Evolutionary conservation across 257 asterid genomes (phyloP).

Genomic region (Primulina huaijiensis): DNA sequence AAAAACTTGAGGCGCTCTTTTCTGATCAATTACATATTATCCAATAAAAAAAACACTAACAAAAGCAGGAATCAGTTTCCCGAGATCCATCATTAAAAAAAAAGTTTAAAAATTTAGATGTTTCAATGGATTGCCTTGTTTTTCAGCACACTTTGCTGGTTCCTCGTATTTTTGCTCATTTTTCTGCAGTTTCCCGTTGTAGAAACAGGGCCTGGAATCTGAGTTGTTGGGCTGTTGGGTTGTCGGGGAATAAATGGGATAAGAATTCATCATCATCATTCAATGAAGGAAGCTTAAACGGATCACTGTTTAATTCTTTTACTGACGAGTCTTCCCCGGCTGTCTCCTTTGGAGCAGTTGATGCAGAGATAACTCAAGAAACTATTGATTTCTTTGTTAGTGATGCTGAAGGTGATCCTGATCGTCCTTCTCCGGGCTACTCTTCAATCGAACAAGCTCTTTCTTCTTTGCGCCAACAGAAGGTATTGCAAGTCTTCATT

Average conservation of each 20-base stretch:
- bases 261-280: conserved; percentile 7
- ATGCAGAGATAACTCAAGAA: conserved; percentile 70
- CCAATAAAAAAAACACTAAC: neutral
- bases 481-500: conserved; percentile 34
- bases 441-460: conserved; percentile 70
- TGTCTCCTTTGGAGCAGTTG: conserved; percentile 33
- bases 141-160: conserved; percentile 33
- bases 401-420: conserved; percentile 92
- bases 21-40: neutral
- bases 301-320: conserved; percentile 29
- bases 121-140: conserved; percentile 41
- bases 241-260: conserved; percentile 31
- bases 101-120: neutral
- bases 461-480: conserved; percentile 47
- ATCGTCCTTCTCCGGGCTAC: conserved; percentile 70
- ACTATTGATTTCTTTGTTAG: conserved; percentile 77
- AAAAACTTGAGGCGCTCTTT: conserved; percentile 25
- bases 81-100: neutral
- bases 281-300: conserved; percentile 33
- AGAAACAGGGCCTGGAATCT: conserved; percentile 30
- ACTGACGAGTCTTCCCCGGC: conserved; percentile 31
- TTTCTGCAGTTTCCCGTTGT: conserved; percentile 11
- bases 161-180: conserved; percentile 29
- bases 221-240: conserved; percentile 41
- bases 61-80: neutral